A percentile compares a stretch with the other conserved stretches of the same genome.
Evolutionary conservation across 495 filamentous ascomycete genomes (phyloP).

Genomic region (Penicillium roqueforti): DNA sequence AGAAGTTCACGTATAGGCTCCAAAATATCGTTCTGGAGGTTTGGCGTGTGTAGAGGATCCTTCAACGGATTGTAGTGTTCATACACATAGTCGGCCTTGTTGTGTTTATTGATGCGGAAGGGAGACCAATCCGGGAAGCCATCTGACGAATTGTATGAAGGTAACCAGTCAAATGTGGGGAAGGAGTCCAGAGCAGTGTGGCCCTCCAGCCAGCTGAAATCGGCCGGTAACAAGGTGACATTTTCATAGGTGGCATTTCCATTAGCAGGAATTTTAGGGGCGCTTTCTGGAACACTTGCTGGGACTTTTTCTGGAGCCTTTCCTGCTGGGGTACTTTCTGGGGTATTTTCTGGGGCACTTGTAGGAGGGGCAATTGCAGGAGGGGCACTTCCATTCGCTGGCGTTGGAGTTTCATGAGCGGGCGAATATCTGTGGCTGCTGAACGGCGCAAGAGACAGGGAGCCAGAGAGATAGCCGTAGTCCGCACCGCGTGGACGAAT

Average conservation of each 20-base stretch:
- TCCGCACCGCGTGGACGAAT: constrained; percentile 12
- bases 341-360: not conserved
- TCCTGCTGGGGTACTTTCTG: not conserved
- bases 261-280: too few species aligned
- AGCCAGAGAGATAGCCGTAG: constrained; percentile 12
- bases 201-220: constrained; percentile 13
- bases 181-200: constrained; percentile 13
- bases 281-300: not conserved
- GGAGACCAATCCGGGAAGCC: constrained; percentile 17
- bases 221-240: not conserved
- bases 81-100: not conserved
- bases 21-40: constrained; percentile 32
- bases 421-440: constrained; percentile 1
- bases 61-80: constrained; percentile 28
- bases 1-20: constrained; percentile 20
- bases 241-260: too few species aligned
- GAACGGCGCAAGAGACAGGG: constrained; percentile 16
- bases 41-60: constrained; percentile 34
- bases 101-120: not conserved
- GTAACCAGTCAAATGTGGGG: constrained; percentile 16
- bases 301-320: not conserved
- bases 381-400: not conserved
- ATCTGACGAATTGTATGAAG: not conserved
- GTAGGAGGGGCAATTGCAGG: too few species aligned
- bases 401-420: not conserved